These are phyloP conservation scores for Metschnikowia arizonensis DNA, from an alignment of 805 yeast species.

Conservation along the genomic window DNA sequence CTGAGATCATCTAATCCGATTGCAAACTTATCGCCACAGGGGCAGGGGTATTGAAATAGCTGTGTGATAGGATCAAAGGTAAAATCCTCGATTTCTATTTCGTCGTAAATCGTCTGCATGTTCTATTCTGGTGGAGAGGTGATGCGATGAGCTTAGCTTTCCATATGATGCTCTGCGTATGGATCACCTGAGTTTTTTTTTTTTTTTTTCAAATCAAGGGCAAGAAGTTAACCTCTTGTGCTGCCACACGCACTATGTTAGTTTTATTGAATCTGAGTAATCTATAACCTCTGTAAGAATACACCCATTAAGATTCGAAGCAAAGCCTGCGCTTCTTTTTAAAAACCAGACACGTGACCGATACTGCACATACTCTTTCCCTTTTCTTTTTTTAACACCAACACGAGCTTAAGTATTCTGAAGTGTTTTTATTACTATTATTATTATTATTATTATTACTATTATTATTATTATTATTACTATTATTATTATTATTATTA, in stretches of 20 bases:
- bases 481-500: no score
- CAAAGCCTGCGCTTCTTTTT: background rate
- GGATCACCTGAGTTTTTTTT: background rate
- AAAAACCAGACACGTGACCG: background rate
- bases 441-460: no score
- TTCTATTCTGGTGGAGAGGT: background rate
- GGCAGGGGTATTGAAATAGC: conserved; percentile 91
- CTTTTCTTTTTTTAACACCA: no score
- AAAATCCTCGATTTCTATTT: conserved; percentile 96
- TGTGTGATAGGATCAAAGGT: conserved; percentile 80
- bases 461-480: no score
- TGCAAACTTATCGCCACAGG: conserved; percentile 95
- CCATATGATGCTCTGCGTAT: background rate
- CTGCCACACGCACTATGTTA: background rate
- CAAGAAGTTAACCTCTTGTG: background rate
- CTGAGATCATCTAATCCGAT: conserved; percentile 76
- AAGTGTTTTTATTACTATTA: no score
- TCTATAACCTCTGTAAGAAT: background rate
- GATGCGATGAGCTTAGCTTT: background rate
- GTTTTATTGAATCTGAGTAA: background rate
- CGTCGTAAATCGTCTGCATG: conserved; percentile 76
- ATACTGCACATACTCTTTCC: background rate
- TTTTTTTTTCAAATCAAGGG: background rate
- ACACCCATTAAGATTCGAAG: background rate
- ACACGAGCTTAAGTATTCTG: no score